These are phyloP conservation scores for Fallopia convolvulus DNA, from an alignment of 148 eudicot genomes.

Conservation along the genomic window DNA sequence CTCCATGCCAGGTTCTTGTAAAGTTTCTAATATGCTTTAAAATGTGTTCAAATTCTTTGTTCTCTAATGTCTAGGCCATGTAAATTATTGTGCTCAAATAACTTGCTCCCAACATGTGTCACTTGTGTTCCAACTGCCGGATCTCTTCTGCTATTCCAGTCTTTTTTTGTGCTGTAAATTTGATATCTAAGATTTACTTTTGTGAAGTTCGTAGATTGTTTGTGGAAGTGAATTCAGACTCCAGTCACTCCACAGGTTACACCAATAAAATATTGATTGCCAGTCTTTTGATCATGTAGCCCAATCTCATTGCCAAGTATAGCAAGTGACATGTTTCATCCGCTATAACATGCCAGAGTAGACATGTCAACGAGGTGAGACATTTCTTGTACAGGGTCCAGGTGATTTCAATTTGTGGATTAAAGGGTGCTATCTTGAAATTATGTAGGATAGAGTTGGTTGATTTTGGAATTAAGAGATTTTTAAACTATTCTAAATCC, in stretches of 20 bases:
- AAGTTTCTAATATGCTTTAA: background rate
- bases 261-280: too few species aligned
- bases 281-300: too few species aligned
- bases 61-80: background rate
- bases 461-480: too few species aligned
- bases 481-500: too few species aligned
- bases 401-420: too few species aligned
- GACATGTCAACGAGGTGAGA: too few species aligned
- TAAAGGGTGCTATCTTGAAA: too few species aligned
- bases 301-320: too few species aligned
- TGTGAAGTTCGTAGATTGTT: background rate
- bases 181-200: background rate
- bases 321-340: too few species aligned
- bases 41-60: background rate
- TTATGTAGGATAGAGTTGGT: too few species aligned
- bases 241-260: background rate
- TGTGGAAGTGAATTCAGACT: background rate
- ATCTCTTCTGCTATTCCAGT: background rate
- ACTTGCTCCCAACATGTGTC: background rate
- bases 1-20: slow-evolving; percentile 11
- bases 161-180: background rate
- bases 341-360: too few species aligned
- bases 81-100: background rate
- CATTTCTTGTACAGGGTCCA: too few species aligned
- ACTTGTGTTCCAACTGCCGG: background rate